phyloP scores from a whole-genome alignment of 495 filamentous ascomycete genomes.

The Aspergillus sclerotiicarbonarius region DNA sequence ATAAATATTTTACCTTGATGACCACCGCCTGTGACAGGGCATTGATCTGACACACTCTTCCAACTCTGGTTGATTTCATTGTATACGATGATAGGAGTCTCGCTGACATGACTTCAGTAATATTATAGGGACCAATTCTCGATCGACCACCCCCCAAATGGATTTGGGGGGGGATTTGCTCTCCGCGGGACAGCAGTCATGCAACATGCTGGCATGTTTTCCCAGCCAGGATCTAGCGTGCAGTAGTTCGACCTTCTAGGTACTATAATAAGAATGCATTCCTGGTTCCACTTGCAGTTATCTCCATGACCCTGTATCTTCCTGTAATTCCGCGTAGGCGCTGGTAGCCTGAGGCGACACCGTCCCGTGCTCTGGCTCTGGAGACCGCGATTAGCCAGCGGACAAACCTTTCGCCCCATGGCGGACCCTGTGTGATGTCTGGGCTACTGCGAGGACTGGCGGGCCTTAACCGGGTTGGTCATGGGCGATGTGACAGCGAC shows the following conservation, averaged over 20 bases:
- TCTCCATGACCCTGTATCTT: background rate
- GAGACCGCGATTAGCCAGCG: background rate
- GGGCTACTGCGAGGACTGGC: conserved; percentile 5
- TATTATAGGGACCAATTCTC: background rate
- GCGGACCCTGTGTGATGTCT: conserved; percentile 10
- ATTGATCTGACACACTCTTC: conserved; percentile 54
- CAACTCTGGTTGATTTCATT: conserved; percentile 12
- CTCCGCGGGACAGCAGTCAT: background rate
- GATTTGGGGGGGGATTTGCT: background rate
- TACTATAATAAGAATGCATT: background rate
- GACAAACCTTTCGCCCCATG: background rate
- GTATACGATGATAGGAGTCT: background rate
- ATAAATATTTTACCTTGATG: conserved; percentile 83
- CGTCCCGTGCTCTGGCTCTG: background rate
- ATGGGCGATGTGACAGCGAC: conserved; percentile 13
- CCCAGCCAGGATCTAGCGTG: conserved; percentile 3
- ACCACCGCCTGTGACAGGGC: conserved; percentile 88
- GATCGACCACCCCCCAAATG: background rate
- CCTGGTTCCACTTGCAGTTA: background rate
- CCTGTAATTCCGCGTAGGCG: background rate
- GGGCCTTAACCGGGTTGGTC: conserved; percentile 4
- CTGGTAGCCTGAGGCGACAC: background rate
- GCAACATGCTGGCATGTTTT: conserved; percentile 15
- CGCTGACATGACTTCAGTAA: background rate
- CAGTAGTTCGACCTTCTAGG: conserved; percentile 8